phyloP scores from a whole-genome alignment of 257 asterid species.

The Solanum sejunctum region DNA sequence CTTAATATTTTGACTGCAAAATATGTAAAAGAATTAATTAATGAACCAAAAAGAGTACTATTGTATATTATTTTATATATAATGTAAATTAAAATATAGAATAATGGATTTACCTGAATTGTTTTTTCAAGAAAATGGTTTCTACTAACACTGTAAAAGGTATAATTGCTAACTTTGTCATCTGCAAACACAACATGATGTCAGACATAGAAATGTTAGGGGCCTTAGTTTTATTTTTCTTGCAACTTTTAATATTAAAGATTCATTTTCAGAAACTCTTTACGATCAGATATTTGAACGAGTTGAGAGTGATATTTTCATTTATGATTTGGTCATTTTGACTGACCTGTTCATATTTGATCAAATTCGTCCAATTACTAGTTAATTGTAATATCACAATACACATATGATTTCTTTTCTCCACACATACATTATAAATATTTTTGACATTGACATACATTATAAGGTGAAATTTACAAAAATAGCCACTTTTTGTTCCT shows the following conservation, averaged over 20 bases:
- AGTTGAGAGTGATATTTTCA: neutral
- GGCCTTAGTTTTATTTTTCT: neutral
- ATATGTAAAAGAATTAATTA: neutral
- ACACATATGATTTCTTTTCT: neutral
- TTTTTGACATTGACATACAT: neutral
- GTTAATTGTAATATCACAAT: neutral
- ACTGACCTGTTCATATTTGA: neutral
- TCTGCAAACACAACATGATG: constrained; percentile 22
- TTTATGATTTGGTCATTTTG: neutral
- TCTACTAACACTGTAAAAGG: constrained; percentile 83
- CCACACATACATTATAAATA: too few species aligned
- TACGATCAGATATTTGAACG: neutral
- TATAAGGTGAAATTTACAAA: too few species aligned
- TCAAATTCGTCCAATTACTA: neutral
- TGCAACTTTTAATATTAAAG: neutral
- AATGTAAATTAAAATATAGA: neutral
- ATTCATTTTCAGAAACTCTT: neutral
- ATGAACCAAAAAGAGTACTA: neutral
- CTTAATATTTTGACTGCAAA: constrained; percentile 61
- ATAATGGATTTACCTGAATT: constrained; percentile 43
- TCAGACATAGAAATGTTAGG: neutral
- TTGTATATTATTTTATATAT: neutral
- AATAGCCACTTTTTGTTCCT: too few species aligned
- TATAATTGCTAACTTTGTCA: constrained; percentile 92
- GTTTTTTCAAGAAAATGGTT: constrained; percentile 68